Percentiles rank a stretch among this genome's conserved stretches.
These are phyloP conservation scores for Phytophthora quininea DNA, from an alignment of 352 stramenopile genomes.

Conservation along the genomic window DNA sequence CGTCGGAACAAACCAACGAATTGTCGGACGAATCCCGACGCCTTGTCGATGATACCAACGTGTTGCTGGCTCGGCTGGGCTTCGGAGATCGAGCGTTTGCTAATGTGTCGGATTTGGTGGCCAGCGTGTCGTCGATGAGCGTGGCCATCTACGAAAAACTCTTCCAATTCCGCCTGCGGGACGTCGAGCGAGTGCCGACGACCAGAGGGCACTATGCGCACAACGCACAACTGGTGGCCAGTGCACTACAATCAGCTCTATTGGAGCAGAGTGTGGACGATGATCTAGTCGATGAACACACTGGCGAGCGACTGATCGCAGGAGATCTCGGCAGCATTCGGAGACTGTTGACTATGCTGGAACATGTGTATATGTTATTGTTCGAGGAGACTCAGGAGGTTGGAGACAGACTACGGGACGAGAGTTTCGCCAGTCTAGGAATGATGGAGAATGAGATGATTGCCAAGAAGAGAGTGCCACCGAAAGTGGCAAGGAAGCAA, in stretches of 20 bases:
- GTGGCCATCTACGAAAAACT: conserved; percentile 92
- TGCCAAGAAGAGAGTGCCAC: conserved; percentile 11
- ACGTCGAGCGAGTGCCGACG: conserved; percentile 67
- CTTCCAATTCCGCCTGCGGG: conserved; percentile 84
- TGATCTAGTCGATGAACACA: conserved; percentile 50
- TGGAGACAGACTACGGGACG: conserved; percentile 22
- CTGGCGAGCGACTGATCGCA: conserved; percentile 53
- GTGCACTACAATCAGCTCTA: conserved; percentile 71
- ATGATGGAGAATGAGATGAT: neutral
- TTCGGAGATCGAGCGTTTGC: conserved; percentile 86
- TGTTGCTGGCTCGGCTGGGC: conserved; percentile 73
- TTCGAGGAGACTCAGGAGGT: conserved; percentile 46
- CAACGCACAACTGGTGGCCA: conserved; percentile 88
- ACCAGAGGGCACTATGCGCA: conserved; percentile 76
- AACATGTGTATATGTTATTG: conserved; percentile 62
- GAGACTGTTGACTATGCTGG: conserved; percentile 59
- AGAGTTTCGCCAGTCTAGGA: conserved; percentile 29
- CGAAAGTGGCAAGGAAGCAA: conserved; percentile 31
- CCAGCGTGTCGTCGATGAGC: conserved; percentile 91
- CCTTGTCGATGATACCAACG: conserved; percentile 64
- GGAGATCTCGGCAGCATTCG: conserved; percentile 60
- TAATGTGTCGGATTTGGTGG: conserved; percentile 75
- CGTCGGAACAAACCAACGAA: neutral
- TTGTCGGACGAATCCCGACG: conserved; percentile 8
- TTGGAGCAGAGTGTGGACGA: conserved; percentile 59